A percentile compares a stretch with the other conserved stretches of the same genome.
phyloP scores from a whole-genome alignment of 106 monocot species.

The Dendrobium catenatum region DNA sequence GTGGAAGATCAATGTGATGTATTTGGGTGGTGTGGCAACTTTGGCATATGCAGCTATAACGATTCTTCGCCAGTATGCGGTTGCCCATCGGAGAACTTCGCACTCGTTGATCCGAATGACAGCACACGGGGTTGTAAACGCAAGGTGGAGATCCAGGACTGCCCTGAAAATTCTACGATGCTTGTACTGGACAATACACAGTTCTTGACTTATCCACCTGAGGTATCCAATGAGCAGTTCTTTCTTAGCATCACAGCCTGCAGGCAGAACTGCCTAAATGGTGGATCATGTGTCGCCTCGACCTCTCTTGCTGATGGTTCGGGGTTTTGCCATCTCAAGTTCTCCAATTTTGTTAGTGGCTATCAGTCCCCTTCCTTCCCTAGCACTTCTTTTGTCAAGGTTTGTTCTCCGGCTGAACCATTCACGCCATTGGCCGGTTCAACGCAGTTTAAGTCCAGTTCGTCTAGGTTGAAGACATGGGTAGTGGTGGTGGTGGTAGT shows the following conservation, averaged over 20 bases:
- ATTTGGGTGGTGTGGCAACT: slow-evolving; percentile 81
- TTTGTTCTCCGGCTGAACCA: slow-evolving; percentile 38
- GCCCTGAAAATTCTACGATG: slow-evolving; percentile 62
- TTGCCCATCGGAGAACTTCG: slow-evolving; percentile 78
- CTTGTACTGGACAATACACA: slow-evolving; percentile 48
- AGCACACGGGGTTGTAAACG: slow-evolving; percentile 41
- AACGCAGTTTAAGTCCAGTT: background rate
- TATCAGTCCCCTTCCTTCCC: slow-evolving; percentile 66
- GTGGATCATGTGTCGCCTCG: slow-evolving; percentile 53
- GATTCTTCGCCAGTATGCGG: slow-evolving; percentile 49
- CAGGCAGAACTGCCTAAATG: slow-evolving; percentile 51
- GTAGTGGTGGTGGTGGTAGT: slow-evolving; percentile 33
- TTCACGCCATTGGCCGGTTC: background rate
- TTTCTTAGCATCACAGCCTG: slow-evolving; percentile 67
- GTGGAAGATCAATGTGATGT: slow-evolving; percentile 83
- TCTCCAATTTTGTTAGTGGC: slow-evolving; percentile 44
- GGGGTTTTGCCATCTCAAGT: slow-evolving; percentile 60
- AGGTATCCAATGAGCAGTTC: slow-evolving; percentile 40
- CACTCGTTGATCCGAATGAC: slow-evolving; percentile 24
- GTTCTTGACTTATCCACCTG: slow-evolving; percentile 70
- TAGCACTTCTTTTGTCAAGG: slow-evolving; percentile 77
- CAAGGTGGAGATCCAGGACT: slow-evolving; percentile 34
- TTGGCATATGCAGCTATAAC: slow-evolving; percentile 76
- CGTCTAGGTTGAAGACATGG: slow-evolving; percentile 31
- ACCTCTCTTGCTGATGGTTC: slow-evolving; percentile 76